Conservation (phyloP, 2,329 filamentous ascomycete genomes). For the Aspergillus novofumigatus region DNA sequence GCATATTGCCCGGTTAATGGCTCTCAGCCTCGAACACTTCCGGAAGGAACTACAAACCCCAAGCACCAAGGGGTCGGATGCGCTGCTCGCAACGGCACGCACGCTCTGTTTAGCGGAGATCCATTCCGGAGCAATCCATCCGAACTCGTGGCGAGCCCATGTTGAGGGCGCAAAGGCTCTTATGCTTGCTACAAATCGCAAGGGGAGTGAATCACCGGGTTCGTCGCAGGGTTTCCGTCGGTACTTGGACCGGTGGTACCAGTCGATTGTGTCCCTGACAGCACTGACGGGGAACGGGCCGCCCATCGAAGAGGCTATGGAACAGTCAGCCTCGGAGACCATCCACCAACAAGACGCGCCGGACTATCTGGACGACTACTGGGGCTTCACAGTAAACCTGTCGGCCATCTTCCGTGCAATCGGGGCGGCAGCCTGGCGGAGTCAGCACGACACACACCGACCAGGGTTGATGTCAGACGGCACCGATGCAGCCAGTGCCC, state of each 20-base stretch:
- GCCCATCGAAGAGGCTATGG: slow-evolving; percentile 26
- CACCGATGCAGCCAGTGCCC: not conserved
- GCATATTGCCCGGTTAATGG: slow-evolving; percentile 37
- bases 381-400: slow-evolving; percentile 39
- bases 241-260: slow-evolving; percentile 40
- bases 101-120: slow-evolving; percentile 43
- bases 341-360: slow-evolving; percentile 15
- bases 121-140: slow-evolving; percentile 38
- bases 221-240: slow-evolving; percentile 31
- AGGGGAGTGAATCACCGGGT: slow-evolving; percentile 19
- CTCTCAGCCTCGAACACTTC: slow-evolving; percentile 40
- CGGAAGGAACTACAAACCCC: slow-evolving; percentile 37
- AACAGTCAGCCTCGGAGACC: slow-evolving; percentile 13
- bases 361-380: slow-evolving; percentile 42
- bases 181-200: slow-evolving; percentile 23
- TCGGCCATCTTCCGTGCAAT: slow-evolving; percentile 38
- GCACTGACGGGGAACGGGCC: slow-evolving; percentile 38
- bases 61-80: slow-evolving; percentile 27
- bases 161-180: slow-evolving; percentile 40
- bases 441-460: slow-evolving; percentile 16
- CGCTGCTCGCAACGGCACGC: slow-evolving; percentile 39
- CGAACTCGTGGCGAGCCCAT: slow-evolving; percentile 42
- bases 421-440: slow-evolving; percentile 33
- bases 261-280: slow-evolving; percentile 40
- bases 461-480: slow-evolving; percentile 12